Percentiles rank a stretch among this genome's conserved stretches.
These are phyloP conservation scores for Penicillium verhagenii DNA, from an alignment of 495 filamentous ascomycete species.

Conservation along the genomic window DNA sequence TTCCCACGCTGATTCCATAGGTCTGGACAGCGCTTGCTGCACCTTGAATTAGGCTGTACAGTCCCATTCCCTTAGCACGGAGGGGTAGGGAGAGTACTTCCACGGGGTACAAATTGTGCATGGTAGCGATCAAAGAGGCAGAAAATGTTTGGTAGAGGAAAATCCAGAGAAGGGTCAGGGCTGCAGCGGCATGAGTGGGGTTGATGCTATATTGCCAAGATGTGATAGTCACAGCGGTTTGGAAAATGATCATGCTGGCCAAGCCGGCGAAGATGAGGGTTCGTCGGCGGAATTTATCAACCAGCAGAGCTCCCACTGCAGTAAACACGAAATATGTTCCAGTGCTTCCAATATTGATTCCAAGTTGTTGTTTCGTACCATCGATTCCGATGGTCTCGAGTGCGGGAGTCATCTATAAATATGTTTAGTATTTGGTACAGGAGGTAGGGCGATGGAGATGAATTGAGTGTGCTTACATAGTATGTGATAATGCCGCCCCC, in stretches of 20 bases:
- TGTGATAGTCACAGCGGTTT: conserved; percentile 40
- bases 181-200: conserved; percentile 23
- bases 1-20: conserved; percentile 43
- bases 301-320: conserved; percentile 33
- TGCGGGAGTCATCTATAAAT: conserved; percentile 34
- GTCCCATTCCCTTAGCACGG: conserved; percentile 44
- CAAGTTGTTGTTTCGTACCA: conserved; percentile 29
- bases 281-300: conserved; percentile 37
- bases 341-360: conserved; percentile 39
- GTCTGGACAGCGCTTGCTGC: conserved; percentile 35
- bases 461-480: conserved; percentile 23
- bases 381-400: conserved; percentile 35
- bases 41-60: conserved; percentile 44
- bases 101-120: conserved; percentile 46
- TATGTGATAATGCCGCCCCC: conserved; percentile 44
- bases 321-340: conserved; percentile 43
- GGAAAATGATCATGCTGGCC: conserved; percentile 37
- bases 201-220: conserved; percentile 36
- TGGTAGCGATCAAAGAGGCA: conserved; percentile 38
- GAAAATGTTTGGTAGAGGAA: conserved; percentile 44
- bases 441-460: not conserved
- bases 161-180: conserved; percentile 39
- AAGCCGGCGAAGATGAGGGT: conserved; percentile 39
- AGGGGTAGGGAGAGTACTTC: conserved; percentile 38
- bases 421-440: conserved; percentile 4